Base-by-base conservation (phyloP, 768 basidiomycete genomes). In the Lentinus tigrinus region DNA sequence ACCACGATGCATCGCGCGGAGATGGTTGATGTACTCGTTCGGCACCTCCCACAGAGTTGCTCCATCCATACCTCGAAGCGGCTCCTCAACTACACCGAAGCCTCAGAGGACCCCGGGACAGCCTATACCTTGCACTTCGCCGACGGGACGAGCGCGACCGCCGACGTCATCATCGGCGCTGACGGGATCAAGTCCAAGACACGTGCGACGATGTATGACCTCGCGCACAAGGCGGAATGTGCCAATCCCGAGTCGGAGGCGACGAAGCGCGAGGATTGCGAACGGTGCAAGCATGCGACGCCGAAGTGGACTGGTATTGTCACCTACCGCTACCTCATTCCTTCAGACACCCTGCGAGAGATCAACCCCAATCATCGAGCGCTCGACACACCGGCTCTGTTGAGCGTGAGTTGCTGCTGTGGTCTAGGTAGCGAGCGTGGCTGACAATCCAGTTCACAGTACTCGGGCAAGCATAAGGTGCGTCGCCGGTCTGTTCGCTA, bases 1-100 rank as follows among this genome's bases (percentile, higher is more conserved):
- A 64, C 64, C 0, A 64, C 65, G n/a, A 64, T 70, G 57, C 69
- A 70, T 52, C 56, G 69, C 34, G 67, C 69, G 8, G 67, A 70
- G 27, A 56, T 70, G 59, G 52, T 70, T 11, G 56, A 57, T 36
- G 56, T 68, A 3, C 61, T 70, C 31, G 39, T 59, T 1, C 39
- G 50, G 19, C 44, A 61, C 56, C 48, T 70, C 13, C 69, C 69
- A 0, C 17, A 51, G 23, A 37, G 17, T 26, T 65, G 60, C 53
- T 21, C 49, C 0, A 40, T 66, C 19, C 68, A 67, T 47, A 65
- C 59, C 40, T 60, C 57, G 8, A 70, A 69, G 58, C 61, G 63
- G 13, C 60, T 70, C 24, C 14, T 52, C 5, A 26, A 48, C 3
- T 70, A 69, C 52, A 63, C 48, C 7, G 56, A 62, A 31, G 38